These are phyloP conservation scores for Picochlorum costavermella DNA, from an alignment of 139 green algal species.

Conservation along the genomic window DNA sequence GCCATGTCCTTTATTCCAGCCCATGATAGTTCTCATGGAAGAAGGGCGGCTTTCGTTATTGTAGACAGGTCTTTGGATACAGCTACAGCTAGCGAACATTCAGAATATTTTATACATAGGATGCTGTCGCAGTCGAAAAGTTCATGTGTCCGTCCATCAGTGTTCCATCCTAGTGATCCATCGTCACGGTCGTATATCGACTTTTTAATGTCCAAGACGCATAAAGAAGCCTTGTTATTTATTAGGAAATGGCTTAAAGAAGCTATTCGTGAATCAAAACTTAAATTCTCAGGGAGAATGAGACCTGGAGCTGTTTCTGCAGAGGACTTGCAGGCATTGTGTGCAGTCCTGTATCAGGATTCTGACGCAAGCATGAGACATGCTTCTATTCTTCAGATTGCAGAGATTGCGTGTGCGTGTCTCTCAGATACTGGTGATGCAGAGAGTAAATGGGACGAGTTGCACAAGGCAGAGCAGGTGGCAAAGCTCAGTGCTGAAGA, in stretches of 20 bases:
- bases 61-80: constrained; percentile 49
- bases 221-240: constrained; percentile 35
- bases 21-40: constrained; percentile 1
- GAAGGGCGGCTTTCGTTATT: constrained; percentile 35
- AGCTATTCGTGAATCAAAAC: constrained; percentile 36
- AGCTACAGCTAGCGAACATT: constrained; percentile 33
- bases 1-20: constrained; percentile 29
- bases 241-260: constrained; percentile 57
- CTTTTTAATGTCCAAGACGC: constrained; percentile 32
- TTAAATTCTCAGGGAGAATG: constrained; percentile 13
- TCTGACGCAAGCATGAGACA: constrained; percentile 19
- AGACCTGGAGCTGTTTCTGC: constrained; percentile 19
- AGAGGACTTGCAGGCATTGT: constrained; percentile 35
- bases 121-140: constrained; percentile 6
- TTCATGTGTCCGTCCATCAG: not conserved
- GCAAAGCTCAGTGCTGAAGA: not conserved
- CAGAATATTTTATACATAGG: constrained; percentile 33
- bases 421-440: not conserved
- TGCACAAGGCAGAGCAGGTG: not conserved
- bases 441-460: not conserved
- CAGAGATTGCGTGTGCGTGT: not conserved
- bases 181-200: constrained; percentile 16
- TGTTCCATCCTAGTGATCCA: constrained; percentile 7
- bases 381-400: constrained; percentile 19
- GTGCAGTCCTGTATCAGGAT: constrained; percentile 20